Evolutionary conservation across 129 eudicot species (phyloP), one percentile per base, ranked within the genome.

Genomic region (Centrapalus pauciflorus): DNA sequence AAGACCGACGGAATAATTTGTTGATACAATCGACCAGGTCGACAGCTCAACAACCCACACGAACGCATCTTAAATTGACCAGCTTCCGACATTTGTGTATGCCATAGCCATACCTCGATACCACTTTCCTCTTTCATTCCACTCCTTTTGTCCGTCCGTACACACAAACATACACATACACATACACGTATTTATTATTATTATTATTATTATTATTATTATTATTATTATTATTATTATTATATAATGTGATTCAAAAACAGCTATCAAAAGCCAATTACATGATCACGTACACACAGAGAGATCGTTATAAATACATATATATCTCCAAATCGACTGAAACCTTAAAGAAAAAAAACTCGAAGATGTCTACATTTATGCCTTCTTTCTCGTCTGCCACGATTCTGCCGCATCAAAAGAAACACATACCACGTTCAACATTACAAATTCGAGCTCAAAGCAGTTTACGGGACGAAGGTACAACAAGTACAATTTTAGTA

Each of bases 401-500:
- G 4, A 32, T 57, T 72, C 38, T 24, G 24, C 64, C 69, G 1
- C 17, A 24, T 16, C 59, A 13, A 7, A 32, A 11, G 45, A 59
- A 43, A 25, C 50, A 38, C 7, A 46, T 37, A 4, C 1, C 7
- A 17, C 25, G n/a, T 62, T 20, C 7, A 0, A 8, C 25, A 9
- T 25, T 74, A 20, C 17, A 62, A 40, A 30, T 79, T 27, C 74
- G 60, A 74, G 84, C 80, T 71, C 84, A 69, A 6, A 54, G 71
- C n/a, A n/a, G n/a, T 56, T 26, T 61, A 8, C 37, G 71, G 12
- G 79, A 79, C 37, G 69, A 79, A 73, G 84, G 84, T 69, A 67
- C 50, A 38, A 23, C 35, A 2, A 40, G 12, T 16, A 17, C 16
- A 14, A 48, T 48, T 10, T 45, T 45, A n/a, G n/a, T n/a, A n/a